These are phyloP conservation scores for Talaromyces borbonicus DNA, from an alignment of 495 filamentous ascomycete genomes.

Conservation along the genomic window DNA sequence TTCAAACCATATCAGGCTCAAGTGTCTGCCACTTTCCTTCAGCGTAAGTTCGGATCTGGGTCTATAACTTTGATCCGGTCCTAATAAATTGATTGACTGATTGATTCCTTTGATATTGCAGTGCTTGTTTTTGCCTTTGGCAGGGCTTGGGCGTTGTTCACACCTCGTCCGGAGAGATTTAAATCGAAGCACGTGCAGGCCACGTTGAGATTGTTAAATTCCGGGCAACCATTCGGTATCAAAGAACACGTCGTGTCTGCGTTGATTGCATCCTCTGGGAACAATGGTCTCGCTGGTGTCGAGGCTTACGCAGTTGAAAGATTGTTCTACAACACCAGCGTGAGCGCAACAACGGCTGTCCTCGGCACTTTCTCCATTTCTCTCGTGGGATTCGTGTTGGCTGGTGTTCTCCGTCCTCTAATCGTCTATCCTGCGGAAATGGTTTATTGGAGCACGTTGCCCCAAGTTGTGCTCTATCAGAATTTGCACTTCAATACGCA, in stretches of 20 bases:
- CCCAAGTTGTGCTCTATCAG: slow-evolving; percentile 10
- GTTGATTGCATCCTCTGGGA: slow-evolving; percentile 33
- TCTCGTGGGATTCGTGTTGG: slow-evolving; percentile 33
- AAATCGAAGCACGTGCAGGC: slow-evolving; percentile 12
- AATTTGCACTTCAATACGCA: slow-evolving; percentile 11
- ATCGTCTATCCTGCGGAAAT: slow-evolving; percentile 14
- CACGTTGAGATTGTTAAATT: slow-evolving; percentile 25
- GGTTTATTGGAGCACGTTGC: slow-evolving; percentile 14
- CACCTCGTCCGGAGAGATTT: slow-evolving; percentile 15
- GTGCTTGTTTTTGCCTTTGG: slow-evolving; percentile 19
- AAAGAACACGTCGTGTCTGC: slow-evolving; percentile 37
- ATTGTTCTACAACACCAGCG: slow-evolving; percentile 33
- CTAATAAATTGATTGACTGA: no score
- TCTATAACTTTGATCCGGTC: not conserved
- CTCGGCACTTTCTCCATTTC: slow-evolving; percentile 33
- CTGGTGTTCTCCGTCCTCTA: slow-evolving; percentile 11
- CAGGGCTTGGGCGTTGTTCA: slow-evolving; percentile 15
- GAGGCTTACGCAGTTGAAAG: slow-evolving; percentile 31
- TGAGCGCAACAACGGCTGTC: slow-evolving; percentile 24
- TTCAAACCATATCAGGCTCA: slow-evolving; percentile 19
- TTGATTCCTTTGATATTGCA: not conserved
- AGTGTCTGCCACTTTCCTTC: slow-evolving; percentile 19
- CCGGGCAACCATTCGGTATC: slow-evolving; percentile 24
- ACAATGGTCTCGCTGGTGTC: slow-evolving; percentile 21
- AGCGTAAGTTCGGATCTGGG: slow-evolving; percentile 19